Evolutionary conservation across 306 rosid species (phyloP).

Genomic region (Prosopis cineraria): DNA sequence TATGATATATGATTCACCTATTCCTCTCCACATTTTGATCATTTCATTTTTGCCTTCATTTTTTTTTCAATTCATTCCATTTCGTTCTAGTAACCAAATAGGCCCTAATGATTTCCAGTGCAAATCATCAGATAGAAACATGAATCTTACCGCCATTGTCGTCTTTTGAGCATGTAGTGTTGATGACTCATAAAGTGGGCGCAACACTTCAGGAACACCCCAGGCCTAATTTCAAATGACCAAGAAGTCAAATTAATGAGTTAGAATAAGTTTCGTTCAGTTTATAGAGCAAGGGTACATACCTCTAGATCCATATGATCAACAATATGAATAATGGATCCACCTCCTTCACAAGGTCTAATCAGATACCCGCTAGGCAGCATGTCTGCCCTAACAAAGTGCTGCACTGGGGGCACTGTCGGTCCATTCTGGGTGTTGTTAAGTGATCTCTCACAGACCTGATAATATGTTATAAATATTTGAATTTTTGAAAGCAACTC

Average conservation of each 20-base stretch:
- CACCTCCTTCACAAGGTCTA: slow-evolving; percentile 98
- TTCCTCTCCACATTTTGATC: too few relatives aligned
- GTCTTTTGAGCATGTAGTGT: slow-evolving; percentile 90
- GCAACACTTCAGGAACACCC: slow-evolving; percentile 98
- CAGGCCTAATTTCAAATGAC: slow-evolving; percentile 64
- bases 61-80: too few relatives aligned
- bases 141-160: slow-evolving; percentile 77
- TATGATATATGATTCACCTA: too few relatives aligned
- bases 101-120: too few relatives aligned
- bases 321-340: slow-evolving; percentile 90
- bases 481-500: not conserved
- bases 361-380: slow-evolving; percentile 92
- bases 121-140: slow-evolving; percentile 1
- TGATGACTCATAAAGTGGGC: slow-evolving; percentile 93
- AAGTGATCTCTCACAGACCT: slow-evolving; percentile 99
- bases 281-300: slow-evolving; percentile 7
- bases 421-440: slow-evolving; percentile 99
- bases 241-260: slow-evolving; percentile 32
- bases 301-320: slow-evolving; percentile 97
- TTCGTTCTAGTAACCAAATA: too few relatives aligned
- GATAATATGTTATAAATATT: slow-evolving; percentile 23
- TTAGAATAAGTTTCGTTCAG: slow-evolving; percentile 14
- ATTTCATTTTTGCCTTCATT: too few relatives aligned
- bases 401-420: slow-evolving; percentile 83
- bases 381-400: slow-evolving; percentile 93